A percentile compares a stretch with the other conserved stretches of the same genome.
These are phyloP conservation scores for Xylariomycetidae sp. DNA, from an alignment of 2,329 filamentous ascomycete genomes.

Conservation along the genomic window DNA sequence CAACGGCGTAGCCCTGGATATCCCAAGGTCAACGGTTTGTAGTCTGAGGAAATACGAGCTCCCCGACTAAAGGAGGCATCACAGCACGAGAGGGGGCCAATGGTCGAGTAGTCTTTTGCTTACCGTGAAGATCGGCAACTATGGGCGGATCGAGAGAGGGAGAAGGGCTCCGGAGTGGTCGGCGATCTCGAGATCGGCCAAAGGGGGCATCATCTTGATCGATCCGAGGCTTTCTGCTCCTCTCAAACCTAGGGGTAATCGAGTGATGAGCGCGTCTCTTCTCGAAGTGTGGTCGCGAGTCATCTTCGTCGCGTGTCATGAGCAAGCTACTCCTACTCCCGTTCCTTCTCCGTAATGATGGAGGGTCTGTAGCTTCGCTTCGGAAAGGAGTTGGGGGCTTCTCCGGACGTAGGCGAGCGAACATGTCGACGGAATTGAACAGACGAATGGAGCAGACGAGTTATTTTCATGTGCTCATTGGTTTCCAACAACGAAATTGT, in stretches of 20 bases:
- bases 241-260: constrained; percentile 16
- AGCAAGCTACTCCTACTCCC: no score
- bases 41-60: not conserved
- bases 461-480: no score
- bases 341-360: no score
- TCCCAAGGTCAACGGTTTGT: not conserved
- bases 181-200: constrained; percentile 4
- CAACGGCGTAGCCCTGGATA: not conserved
- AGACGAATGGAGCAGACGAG: no score
- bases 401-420: no score
- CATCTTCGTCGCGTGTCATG: constrained; percentile 6
- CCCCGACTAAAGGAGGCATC: not conserved
- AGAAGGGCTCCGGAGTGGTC: constrained; percentile 7
- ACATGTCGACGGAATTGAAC: no score
- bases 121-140: constrained; percentile 16
- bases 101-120: not conserved
- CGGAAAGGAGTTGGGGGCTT: no score
- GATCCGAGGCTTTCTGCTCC: constrained; percentile 6
- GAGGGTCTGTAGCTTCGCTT: no score
- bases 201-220: constrained; percentile 6
- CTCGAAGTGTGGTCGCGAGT: constrained; percentile 9
- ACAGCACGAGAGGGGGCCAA: not conserved
- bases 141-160: constrained; percentile 14
- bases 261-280: constrained; percentile 11
- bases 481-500: no score